Percentiles rank a stretch among this genome's conserved stretches.
Evolutionary conservation across 2,329 filamentous ascomycete genomes (phyloP).

Genomic region (Clarireedia homoeocarpa): DNA sequence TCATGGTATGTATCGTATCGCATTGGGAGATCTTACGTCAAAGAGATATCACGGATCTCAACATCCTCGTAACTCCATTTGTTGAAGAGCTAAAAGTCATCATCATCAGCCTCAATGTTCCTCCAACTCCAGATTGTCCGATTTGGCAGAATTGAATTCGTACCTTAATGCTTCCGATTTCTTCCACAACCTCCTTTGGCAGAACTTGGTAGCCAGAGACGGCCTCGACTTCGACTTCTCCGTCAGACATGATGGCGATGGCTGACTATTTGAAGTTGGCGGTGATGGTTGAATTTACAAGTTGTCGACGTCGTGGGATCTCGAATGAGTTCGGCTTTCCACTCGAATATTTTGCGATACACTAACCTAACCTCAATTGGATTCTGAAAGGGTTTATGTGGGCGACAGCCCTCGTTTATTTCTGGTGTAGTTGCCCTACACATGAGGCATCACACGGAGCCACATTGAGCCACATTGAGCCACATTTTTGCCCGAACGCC

Average conservation of each 20-base stretch:
- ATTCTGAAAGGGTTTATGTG: conserved; percentile 6
- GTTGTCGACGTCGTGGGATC: conserved; percentile 10
- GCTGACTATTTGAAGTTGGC: conserved; percentile 10
- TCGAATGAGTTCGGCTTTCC: conserved; percentile 3
- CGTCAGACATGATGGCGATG: conserved; percentile 69
- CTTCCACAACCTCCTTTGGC: conserved; percentile 84
- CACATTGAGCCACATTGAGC: too few relatives aligned
- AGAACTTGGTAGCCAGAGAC: conserved; percentile 70
- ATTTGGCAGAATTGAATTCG: not conserved
- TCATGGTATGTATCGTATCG: not conserved
- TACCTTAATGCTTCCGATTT: conserved; percentile 89
- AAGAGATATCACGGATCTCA: conserved; percentile 98
- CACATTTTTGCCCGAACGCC: too few relatives aligned
- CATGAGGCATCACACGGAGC: not conserved
- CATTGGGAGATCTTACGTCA: conserved; percentile 69
- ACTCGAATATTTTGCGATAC: conserved; percentile 7
- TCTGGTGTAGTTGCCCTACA: not conserved
- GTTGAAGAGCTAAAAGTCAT: conserved; percentile 62
- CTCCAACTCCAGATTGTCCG: conserved; percentile 1
- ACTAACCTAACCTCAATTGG: not conserved
- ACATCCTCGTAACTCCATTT: conserved; percentile 99
- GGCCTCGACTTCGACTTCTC: conserved; percentile 88
- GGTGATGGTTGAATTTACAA: conserved; percentile 11
- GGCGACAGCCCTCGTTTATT: conserved; percentile 9
- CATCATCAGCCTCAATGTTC: conserved; percentile 7